phyloP scores from a whole-genome alignment of 208 protist genomes.

The Herpetomonas tarakana region DNA sequence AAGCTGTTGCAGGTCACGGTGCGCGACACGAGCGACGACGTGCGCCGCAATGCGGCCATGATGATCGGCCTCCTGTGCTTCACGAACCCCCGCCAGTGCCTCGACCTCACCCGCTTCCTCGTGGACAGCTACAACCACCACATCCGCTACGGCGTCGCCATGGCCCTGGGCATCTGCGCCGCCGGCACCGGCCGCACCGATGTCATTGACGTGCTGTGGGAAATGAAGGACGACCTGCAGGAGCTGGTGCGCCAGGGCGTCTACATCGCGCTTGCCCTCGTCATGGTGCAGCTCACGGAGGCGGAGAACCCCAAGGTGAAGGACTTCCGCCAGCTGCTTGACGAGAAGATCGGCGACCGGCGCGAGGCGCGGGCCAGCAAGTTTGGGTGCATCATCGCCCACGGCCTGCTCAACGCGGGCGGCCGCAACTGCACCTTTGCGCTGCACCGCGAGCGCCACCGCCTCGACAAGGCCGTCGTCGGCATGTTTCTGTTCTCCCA shows the following conservation, averaged over 20 bases:
- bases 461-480: conserved; percentile 93
- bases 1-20: conserved; percentile 97
- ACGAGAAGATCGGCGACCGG: conserved; percentile 84
- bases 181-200: conserved; percentile 94
- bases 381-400: conserved; percentile 97
- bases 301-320: conserved; percentile 86
- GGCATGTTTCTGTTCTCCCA: conserved; percentile 98
- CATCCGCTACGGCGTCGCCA: conserved; percentile 96
- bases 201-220: conserved; percentile 94
- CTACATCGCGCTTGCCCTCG: conserved; percentile 95
- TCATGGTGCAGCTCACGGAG: conserved; percentile 95
- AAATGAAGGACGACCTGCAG: conserved; percentile 92
- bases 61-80: conserved; percentile 98
- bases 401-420: conserved; percentile 98
- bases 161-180: conserved; percentile 97
- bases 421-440: conserved; percentile 97
- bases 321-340: conserved; percentile 78
- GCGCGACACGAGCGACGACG: conserved; percentile 98
- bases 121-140: conserved; percentile 99
- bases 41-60: conserved; percentile 97
- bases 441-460: conserved; percentile 93
- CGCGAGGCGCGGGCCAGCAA: conserved; percentile 96
- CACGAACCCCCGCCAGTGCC: conserved; percentile 91
- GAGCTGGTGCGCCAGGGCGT: conserved; percentile 98
- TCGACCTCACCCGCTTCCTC: conserved; percentile 76